Percentiles rank a stretch among this genome's conserved stretches.
These are phyloP conservation scores for Hibiscus syriacus DNA, from an alignment of 345 rosid species.

Conservation along the genomic window DNA sequence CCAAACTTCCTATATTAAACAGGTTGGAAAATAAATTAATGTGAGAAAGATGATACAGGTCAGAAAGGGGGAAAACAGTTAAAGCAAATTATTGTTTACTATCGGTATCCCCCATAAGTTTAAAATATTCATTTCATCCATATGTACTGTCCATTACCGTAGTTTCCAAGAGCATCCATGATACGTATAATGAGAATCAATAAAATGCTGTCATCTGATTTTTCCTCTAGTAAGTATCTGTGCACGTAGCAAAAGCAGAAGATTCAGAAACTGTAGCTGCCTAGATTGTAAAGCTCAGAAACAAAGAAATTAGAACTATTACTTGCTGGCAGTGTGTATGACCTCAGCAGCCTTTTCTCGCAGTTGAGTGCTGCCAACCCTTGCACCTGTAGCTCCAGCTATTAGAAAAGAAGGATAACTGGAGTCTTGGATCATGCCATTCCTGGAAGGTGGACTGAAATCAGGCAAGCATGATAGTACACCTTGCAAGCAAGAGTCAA, in stretches of 20 bases:
- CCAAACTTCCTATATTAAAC: slow-evolving; percentile 65
- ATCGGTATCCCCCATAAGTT: background rate
- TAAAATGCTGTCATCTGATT: slow-evolving; percentile 97
- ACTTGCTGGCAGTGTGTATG: slow-evolving; percentile 84
- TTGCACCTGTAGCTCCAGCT: slow-evolving; percentile 91
- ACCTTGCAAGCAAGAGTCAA: slow-evolving; percentile 93
- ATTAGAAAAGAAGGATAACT: slow-evolving; percentile 58
- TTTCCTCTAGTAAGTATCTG: slow-evolving; percentile 84
- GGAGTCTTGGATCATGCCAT: slow-evolving; percentile 47
- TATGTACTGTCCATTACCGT: slow-evolving; percentile 47
- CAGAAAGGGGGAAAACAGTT: slow-evolving; percentile 1
- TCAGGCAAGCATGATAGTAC: slow-evolving; percentile 98
- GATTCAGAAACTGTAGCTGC: slow-evolving; percentile 15
- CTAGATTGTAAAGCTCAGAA: background rate
- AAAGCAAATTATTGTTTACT: slow-evolving; percentile 2
- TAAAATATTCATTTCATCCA: slow-evolving; percentile 15
- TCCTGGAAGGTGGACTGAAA: slow-evolving; percentile 76
- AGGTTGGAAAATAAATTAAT: slow-evolving; percentile 2
- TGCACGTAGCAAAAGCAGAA: slow-evolving; percentile 16
- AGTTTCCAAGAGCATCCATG: slow-evolving; percentile 92
- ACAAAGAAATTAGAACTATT: slow-evolving; percentile 28
- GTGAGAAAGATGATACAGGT: background rate
- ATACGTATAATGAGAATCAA: slow-evolving; percentile 77
- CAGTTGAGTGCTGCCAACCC: slow-evolving; percentile 71
- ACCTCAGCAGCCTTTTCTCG: slow-evolving; percentile 85